Conservation (phyloP, 495 filamentous ascomycete species). For the Chlorociboria aeruginascens region DNA sequence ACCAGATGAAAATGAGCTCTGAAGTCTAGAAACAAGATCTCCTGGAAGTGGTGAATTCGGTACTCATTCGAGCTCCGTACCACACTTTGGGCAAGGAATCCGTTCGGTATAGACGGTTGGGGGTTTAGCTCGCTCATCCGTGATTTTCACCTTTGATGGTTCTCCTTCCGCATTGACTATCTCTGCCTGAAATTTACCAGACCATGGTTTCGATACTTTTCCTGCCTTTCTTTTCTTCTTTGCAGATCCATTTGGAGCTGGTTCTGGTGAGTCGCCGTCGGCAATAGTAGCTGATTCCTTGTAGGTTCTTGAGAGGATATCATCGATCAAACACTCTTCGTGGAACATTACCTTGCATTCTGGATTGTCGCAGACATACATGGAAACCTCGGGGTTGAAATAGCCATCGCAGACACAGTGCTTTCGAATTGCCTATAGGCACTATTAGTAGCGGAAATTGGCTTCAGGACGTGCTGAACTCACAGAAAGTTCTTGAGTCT, state of each 20-base stretch:
- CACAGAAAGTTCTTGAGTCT: slow-evolving; percentile 46
- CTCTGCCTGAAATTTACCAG: slow-evolving; percentile 5
- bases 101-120: slow-evolving; percentile 3
- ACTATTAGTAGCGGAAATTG: slow-evolving; percentile 5
- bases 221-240: slow-evolving; percentile 1
- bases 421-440: slow-evolving; percentile 36
- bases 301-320: slow-evolving; percentile 34
- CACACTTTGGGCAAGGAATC: slow-evolving; percentile 9
- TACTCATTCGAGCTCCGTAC: slow-evolving; percentile 2
- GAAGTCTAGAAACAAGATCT: no score
- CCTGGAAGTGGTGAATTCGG: not conserved
- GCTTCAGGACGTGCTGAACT: not conserved
- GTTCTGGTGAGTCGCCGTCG: not conserved
- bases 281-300: slow-evolving; percentile 15
- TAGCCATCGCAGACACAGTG: slow-evolving; percentile 51
- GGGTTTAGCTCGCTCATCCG: slow-evolving; percentile 1
- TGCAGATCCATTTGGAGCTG: not conserved
- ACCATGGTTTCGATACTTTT: not conserved
- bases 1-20: not conserved
- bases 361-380: slow-evolving; percentile 44
- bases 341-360: slow-evolving; percentile 54
- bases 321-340: slow-evolving; percentile 44
- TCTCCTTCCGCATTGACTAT: slow-evolving; percentile 4
- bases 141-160: slow-evolving; percentile 1
- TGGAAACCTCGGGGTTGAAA: slow-evolving; percentile 48